Evolutionary conservation across 805 yeast genomes (phyloP), one percentile per base, ranked within the genome.

Genomic region (Ogataea ganodermae): DNA sequence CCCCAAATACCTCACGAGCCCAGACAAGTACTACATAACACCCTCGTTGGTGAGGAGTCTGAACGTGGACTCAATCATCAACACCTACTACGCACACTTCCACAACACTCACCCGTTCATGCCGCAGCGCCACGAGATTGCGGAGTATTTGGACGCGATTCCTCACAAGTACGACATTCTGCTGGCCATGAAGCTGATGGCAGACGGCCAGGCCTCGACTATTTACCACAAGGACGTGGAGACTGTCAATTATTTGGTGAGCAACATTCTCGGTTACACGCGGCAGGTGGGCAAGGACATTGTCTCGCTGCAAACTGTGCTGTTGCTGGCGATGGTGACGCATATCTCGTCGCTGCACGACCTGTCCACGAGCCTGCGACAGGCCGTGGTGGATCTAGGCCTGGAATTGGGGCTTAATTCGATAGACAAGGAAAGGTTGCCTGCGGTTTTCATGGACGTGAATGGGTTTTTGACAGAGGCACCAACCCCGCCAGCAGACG

Each of bases 301-400:
- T 5, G 56, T 76, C 2, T 58, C 78, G 0, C 48, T 78, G 17
- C 82, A 78, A 49, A 55, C 73, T 0, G 50, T 77, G 36, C 55
- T 74, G 7, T 45, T 78, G 10, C 43, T 74, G 7, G 66, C 77
- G 0, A 66, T 78, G 55, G 67, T 72, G 3, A 67, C 79, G 13
- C 83, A 78, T 51, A 73, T 78, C 21, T 74, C 80, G n/a, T 74
- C 81, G 0, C 53, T 78, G 7, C 82, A 78, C 55, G 76, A 72
- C 31, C 50, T 76, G 37, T 72, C 79, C 36, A 62, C 69, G 1
- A 54, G 66, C 0, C 48, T 78, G n/a, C 67, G 81, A 48, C 71
- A 67, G 28, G 67, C 73, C 23, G 69, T 75, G 14, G 69, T 76
- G 10, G 63, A 69, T 2, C 50, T 76, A 10, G 65, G 70, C 0